Percentiles rank a stretch among this genome's conserved stretches.
Evolutionary conservation across 2,329 filamentous ascomycete genomes (phyloP).

Genomic region (Immersiporthe knoxdaviesiana): DNA sequence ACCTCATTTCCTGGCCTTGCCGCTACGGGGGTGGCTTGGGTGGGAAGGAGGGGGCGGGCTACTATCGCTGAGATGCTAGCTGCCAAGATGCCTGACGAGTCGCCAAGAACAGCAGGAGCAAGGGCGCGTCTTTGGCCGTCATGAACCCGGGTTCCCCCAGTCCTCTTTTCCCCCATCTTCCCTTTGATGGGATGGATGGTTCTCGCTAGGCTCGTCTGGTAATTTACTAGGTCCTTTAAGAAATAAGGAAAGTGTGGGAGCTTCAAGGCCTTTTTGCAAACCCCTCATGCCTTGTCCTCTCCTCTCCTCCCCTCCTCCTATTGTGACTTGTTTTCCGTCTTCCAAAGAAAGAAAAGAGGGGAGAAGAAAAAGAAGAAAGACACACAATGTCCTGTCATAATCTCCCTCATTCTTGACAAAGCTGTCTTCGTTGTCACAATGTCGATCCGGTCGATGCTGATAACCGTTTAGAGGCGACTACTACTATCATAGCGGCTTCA

Average conservation of each 20-base stretch:
- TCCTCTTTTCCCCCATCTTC: neutral
- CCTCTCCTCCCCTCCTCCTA: neutral
- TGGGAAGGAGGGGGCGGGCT: neutral
- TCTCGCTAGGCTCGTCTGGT: neutral
- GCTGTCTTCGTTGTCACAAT: neutral
- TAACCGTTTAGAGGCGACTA: neutral
- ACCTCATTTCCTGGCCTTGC: slow-evolving; percentile 4
- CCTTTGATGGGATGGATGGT: neutral
- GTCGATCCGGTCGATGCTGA: neutral
- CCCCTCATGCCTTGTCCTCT: neutral
- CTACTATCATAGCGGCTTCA: neutral
- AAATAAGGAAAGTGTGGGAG: neutral
- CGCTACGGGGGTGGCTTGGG: neutral
- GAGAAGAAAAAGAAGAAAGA: neutral
- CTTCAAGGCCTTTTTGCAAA: neutral
- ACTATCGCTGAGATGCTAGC: neutral
- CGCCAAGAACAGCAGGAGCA: neutral
- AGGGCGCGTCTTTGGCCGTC: neutral
- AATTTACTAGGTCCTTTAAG: neutral
- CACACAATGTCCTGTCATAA: neutral
- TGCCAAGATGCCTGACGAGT: neutral
- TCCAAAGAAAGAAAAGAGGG: neutral
- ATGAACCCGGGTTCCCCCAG: neutral
- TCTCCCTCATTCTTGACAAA: neutral
- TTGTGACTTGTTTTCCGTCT: neutral